Evolutionary conservation across 805 yeast genomes (phyloP).

Genomic region (Yarrowia hollandica): DNA sequence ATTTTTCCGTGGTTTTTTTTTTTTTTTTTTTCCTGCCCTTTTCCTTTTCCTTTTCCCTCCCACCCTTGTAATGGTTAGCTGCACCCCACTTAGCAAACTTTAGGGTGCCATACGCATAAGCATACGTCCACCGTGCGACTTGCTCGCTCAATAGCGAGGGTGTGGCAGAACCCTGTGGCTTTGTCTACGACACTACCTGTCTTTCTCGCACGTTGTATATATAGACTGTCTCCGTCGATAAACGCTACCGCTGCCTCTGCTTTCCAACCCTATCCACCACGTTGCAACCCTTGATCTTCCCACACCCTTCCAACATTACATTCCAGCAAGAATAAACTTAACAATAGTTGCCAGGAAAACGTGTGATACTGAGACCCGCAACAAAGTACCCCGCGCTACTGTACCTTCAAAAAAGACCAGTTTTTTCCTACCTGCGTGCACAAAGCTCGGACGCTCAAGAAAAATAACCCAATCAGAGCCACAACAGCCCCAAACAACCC

Average conservation of each 20-base stretch:
- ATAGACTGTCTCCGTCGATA: neutral
- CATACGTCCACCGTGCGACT: neutral
- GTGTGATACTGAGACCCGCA: no score
- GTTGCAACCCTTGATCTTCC: neutral
- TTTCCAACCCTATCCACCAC: neutral
- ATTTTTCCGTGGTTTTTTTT: no score
- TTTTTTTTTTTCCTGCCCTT: no score
- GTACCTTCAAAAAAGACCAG: no score
- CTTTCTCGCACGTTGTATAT: neutral
- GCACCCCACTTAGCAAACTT: constrained; percentile 25
- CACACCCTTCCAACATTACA: neutral
- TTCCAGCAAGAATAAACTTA: constrained; percentile 17
- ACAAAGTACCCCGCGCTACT: no score
- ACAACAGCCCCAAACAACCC: neutral
- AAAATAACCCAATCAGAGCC: neutral
- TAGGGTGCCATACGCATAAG: neutral
- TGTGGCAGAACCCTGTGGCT: neutral
- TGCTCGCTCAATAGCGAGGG: neutral
- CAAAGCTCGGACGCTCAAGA: no score
- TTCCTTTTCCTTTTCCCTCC: neutral
- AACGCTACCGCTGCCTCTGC: neutral
- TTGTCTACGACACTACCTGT: neutral
- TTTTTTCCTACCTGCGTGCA: no score
- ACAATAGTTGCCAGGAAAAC: neutral
- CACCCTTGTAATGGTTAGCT: neutral